phyloP scores from a whole-genome alignment of 2,329 filamentous ascomycete genomes.

The Colletotrichum coccodes region DNA sequence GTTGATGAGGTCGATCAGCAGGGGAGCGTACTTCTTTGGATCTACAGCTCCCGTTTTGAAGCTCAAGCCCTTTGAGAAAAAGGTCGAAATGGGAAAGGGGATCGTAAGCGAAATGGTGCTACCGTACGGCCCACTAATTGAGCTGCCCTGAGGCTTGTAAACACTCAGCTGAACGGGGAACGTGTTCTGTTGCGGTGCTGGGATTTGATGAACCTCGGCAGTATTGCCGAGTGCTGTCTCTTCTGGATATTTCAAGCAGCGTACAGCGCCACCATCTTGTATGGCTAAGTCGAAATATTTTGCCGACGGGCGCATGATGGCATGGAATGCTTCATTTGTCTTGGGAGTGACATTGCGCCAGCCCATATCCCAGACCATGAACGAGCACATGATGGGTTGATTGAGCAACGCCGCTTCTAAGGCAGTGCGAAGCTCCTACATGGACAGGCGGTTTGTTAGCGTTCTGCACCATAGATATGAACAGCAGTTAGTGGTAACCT shows the following conservation, averaged over 20 bases:
- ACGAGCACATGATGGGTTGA: background rate
- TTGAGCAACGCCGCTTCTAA: background rate
- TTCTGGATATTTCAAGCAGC: background rate
- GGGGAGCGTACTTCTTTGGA: conserved; percentile 12
- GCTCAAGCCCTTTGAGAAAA: conserved; percentile 33
- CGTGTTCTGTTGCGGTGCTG: background rate
- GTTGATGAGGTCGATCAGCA: conserved; percentile 35
- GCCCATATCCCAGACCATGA: background rate
- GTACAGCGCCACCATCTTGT: background rate
- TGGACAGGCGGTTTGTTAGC: background rate
- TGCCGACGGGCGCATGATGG: background rate
- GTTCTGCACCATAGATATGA: background rate
- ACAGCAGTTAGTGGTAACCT: background rate
- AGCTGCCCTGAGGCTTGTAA: conserved; percentile 26
- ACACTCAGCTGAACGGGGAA: conserved; percentile 33
- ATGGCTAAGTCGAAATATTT: background rate
- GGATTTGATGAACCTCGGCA: background rate
- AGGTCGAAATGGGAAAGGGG: conserved; percentile 33
- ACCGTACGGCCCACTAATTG: conserved; percentile 28
- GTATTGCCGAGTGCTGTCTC: background rate
- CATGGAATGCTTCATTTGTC: background rate
- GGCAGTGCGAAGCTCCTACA: background rate
- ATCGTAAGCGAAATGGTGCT: conserved; percentile 21
- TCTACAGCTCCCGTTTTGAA: conserved; percentile 19
- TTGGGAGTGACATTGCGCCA: background rate